These are phyloP conservation scores for Malus orientalis DNA, from an alignment of 306 rosid genomes.

Conservation along the genomic window DNA sequence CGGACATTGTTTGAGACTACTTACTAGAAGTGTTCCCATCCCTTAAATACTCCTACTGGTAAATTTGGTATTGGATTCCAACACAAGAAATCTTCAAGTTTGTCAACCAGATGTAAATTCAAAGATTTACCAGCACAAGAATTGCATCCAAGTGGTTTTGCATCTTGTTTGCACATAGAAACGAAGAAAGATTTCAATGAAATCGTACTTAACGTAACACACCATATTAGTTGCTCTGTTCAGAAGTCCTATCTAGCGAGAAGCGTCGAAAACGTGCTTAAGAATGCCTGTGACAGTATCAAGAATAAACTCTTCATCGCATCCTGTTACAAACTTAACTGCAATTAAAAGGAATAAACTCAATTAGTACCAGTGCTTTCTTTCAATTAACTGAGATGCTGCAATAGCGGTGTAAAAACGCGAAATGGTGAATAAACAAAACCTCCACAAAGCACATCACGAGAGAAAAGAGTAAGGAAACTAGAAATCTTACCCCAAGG, in stretches of 20 bases:
- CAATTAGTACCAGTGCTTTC: not conserved
- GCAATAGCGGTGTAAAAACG: not conserved
- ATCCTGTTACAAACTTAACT: slow-evolving; percentile 59
- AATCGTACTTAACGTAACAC: not conserved
- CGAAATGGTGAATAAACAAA: not conserved
- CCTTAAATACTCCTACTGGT: not conserved
- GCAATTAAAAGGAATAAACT: slow-evolving; percentile 12
- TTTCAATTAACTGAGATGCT: not conserved
- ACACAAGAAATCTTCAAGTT: not conserved
- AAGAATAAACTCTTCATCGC: slow-evolving; percentile 49
- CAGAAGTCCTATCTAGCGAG: slow-evolving; percentile 17
- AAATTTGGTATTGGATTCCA: not conserved
- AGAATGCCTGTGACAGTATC: slow-evolving; percentile 47
- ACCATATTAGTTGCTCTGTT: not conserved
- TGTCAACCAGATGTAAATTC: not conserved
- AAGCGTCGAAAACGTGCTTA: slow-evolving; percentile 50
- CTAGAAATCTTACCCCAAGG: slow-evolving; percentile 67
- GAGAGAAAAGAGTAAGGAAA: not conserved
- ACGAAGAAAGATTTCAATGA: too few species aligned
- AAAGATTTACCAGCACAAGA: not conserved
- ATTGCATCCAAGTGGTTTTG: not conserved
- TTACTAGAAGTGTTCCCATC: not conserved
- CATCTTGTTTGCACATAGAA: too few species aligned
- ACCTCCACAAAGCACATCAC: not conserved
- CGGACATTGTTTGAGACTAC: not conserved